Base-by-base conservation (phyloP, 176 grass and related monocot species). In the Triticum turgidum region DNA sequence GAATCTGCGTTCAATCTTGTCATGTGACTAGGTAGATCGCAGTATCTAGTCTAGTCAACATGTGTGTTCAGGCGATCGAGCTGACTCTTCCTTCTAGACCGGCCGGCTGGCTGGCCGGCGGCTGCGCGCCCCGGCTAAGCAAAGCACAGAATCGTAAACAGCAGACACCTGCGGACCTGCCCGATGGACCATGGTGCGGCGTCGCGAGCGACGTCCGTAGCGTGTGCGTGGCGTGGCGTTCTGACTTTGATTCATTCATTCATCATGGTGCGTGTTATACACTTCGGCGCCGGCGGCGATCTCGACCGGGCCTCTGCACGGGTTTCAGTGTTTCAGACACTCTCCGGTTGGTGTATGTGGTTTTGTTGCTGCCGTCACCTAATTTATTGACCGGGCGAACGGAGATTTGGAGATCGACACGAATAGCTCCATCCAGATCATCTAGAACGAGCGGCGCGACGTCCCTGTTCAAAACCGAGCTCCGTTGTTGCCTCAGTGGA, bases 281-380 rank as follows among this genome's bases (percentile, higher is more conserved):
- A 30, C 3, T 7, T 12, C 11, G 0, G 56, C 11, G 56, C 20
- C 1, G 42, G 44, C 56, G 22, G 18, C 38, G 61, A 20, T 65
- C 78, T 49, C 41, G 64, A 52, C 62, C 79, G 0, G 11, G 22
- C 18, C 11, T 21, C 32, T 10, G 2, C 18, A 37, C 18, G 29
- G 56, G 21, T 65, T 65, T 24, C 52, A 35, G 54, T 67, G 13
- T 49, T 83, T 80, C 75, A 89, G 66, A 89, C 82, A 73, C 73
- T 2, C 20, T 3, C 20, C 15, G 24, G 24, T 30, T 15, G 65
- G 9, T 11, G 29, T 8, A 9, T 9, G 8, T 61, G 5, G 5
- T 10, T 24, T 78, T 10, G 11, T 42, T 29, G 12, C 3, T n/a
- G 21, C 11, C 62, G 41, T 69, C 27, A 47, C 11, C 7, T 39